Evolutionary conservation across 2,329 filamentous ascomycete species (phyloP).

Genomic region (Botrytis fabae): DNA sequence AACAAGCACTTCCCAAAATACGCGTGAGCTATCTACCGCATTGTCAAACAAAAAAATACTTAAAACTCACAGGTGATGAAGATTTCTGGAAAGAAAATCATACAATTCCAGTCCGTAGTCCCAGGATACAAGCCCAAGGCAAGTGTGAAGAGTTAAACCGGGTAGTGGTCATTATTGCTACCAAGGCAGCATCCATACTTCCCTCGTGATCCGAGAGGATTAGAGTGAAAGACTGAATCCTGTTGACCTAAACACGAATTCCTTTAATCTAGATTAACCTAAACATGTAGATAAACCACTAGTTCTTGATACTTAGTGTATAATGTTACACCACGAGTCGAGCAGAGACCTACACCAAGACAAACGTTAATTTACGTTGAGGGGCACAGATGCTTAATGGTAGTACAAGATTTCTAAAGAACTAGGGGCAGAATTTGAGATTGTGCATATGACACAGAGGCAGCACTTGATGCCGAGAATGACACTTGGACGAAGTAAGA

Average conservation of each 20-base stretch:
- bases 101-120: not conserved
- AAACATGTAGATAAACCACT: not conserved
- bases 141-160: not conserved
- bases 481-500: not conserved
- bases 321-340: not conserved
- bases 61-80: not conserved
- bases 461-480: not conserved
- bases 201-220: not conserved
- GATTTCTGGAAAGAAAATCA: not conserved
- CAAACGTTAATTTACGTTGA: rapidly evolving
- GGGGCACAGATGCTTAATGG: not conserved
- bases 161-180: not conserved
- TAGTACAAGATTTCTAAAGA: not conserved
- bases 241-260: not conserved
- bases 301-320: not conserved
- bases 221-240: not conserved
- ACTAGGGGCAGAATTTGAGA: not conserved
- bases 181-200: not conserved
- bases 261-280: not conserved
- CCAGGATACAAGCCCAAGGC: not conserved
- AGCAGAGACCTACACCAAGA: not conserved
- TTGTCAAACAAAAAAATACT: not conserved
- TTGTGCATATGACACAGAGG: not conserved
- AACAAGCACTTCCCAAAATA: not conserved
- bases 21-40: not conserved